Percentiles rank a stretch among this genome's conserved stretches.
These are phyloP conservation scores for Neospermospora avenae DNA, from an alignment of 2,329 filamentous ascomycete species.

Conservation along the genomic window DNA sequence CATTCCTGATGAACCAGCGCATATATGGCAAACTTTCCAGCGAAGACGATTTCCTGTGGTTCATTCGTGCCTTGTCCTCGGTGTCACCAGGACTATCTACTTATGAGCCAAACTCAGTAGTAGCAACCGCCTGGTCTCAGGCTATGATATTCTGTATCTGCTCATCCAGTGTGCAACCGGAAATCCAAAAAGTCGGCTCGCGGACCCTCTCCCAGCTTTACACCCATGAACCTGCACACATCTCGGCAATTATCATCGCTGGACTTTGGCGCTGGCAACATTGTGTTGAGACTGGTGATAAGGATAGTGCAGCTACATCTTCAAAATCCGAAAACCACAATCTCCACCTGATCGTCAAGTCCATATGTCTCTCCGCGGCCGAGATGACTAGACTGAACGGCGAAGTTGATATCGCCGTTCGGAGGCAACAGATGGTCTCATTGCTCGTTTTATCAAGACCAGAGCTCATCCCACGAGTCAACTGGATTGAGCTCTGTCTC, in stretches of 20 bases:
- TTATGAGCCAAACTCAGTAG: constrained; percentile 46
- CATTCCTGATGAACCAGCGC: constrained; percentile 79
- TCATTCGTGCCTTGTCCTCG: constrained; percentile 65
- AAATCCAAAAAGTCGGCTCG: constrained; percentile 61
- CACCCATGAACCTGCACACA: constrained; percentile 50
- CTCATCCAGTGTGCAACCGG: constrained; percentile 56
- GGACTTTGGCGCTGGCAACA: constrained; percentile 81
- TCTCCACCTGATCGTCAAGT: constrained; percentile 58
- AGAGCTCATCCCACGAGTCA: constrained; percentile 71
- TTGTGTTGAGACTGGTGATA: constrained; percentile 65
- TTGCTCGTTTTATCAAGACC: constrained; percentile 75
- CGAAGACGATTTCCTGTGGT: constrained; percentile 77
- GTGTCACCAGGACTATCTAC: constrained; percentile 50
- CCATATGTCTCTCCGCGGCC: constrained; percentile 60
- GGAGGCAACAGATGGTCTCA: constrained; percentile 70
- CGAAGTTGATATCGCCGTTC: constrained; percentile 43
- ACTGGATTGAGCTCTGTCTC: constrained; percentile 88
- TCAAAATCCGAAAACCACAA: constrained; percentile 63
- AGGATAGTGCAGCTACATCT: constrained; percentile 67
- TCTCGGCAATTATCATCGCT: constrained; percentile 62
- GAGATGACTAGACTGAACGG: constrained; percentile 44
- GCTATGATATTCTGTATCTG: constrained; percentile 77
- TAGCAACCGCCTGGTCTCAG: constrained; percentile 75
- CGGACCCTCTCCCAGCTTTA: constrained; percentile 64
- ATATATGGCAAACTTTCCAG: constrained; percentile 76